Base-by-base conservation (phyloP, 2,329 filamentous ascomycete genomes). In the Epichloe gansuensis region DNA sequence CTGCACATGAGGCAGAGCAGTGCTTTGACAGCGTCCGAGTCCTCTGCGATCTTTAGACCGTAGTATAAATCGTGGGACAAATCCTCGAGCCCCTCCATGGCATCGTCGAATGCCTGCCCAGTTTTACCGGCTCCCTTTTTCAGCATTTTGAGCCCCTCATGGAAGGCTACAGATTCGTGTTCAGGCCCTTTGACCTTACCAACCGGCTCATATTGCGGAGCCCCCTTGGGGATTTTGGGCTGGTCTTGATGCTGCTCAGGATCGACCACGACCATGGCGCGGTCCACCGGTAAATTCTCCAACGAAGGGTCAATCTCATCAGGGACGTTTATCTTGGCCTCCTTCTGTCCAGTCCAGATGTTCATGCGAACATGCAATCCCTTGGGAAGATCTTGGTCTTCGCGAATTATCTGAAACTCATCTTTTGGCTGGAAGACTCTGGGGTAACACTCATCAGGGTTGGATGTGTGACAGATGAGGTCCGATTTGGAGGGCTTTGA, bases 41-140 rank as follows among this genome's bases (percentile, higher is more conserved):
- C 76, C 62, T 81, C 76, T 23, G 75, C 72, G 54, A 85, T 75
- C 63, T 83, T 78, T 17, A 82, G 69, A 9, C 83, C 83, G 64
- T 85, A 86, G 69, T 84, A 86, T 56, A 85, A 80, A 64, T 85
- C 83, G 64, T 86, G 82, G 0, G 82, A 77, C 31, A 85, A 68
- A 6, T 86, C 82, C 55, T 77, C 72, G n/a, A 86, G 73, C 37
- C 72, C 72, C 37, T 77, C 73, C 7, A 86, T 71, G 0, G 78
- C 77, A 11, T 68, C 67, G 42, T 77, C 73, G 13, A 80, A 68
- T 3, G 62, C 64, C 51, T 66, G 58, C 15, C 65, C 63, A 42
- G 59, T 57, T 6, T 60, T 58, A 21, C 56, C 58, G 11, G 61
- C 59, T n/a, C 72, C 69, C 46, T 65, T 71, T 59, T 77, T 77